phyloP scores from a whole-genome alignment of 192 early-diverging fungal species.

The Dissophora ornata region DNA sequence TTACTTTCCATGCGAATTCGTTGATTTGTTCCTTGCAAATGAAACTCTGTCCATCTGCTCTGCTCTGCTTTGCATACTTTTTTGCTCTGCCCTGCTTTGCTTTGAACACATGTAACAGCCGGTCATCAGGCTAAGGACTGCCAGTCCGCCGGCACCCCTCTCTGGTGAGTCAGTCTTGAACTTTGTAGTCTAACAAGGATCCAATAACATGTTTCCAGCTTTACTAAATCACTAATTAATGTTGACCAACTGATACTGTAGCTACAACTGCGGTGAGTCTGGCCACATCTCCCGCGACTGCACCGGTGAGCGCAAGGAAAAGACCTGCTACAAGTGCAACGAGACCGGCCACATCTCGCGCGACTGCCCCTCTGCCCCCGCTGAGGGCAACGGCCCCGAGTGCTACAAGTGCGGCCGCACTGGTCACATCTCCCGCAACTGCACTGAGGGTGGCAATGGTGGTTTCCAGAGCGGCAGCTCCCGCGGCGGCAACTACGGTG shows the following conservation, averaged over 20 bases:
- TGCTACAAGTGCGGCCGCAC: conserved; percentile 62
- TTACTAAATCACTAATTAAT: neutral
- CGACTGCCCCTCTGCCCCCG: conserved; percentile 60
- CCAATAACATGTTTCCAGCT: too few species aligned
- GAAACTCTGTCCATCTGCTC: neutral
- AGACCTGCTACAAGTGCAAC: conserved; percentile 70
- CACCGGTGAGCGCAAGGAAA: conserved; percentile 63
- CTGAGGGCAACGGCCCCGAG: conserved; percentile 53
- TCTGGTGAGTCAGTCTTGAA: conserved; percentile 51
- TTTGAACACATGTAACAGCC: conserved; percentile 53
- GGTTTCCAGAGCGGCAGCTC: conserved; percentile 19
- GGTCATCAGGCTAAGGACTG: conserved; percentile 68
- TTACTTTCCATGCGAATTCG: conserved; percentile 3
- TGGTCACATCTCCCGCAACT: conserved; percentile 68
- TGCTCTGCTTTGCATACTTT: neutral
- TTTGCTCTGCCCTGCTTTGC: neutral
- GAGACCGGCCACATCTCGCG: conserved; percentile 64
- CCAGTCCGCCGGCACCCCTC: conserved; percentile 56
- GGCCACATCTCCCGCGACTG: conserved; percentile 57
- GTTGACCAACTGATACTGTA: neutral
- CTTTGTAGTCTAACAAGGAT: neutral
- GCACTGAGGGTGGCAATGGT: conserved; percentile 56
- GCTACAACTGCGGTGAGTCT: conserved; percentile 67
- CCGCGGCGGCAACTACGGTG: conserved; percentile 11
- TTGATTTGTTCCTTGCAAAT: conserved; percentile 9